Base-by-base conservation (phyloP, 331 rosid genomes). In the Prunus yedoensis region DNA sequence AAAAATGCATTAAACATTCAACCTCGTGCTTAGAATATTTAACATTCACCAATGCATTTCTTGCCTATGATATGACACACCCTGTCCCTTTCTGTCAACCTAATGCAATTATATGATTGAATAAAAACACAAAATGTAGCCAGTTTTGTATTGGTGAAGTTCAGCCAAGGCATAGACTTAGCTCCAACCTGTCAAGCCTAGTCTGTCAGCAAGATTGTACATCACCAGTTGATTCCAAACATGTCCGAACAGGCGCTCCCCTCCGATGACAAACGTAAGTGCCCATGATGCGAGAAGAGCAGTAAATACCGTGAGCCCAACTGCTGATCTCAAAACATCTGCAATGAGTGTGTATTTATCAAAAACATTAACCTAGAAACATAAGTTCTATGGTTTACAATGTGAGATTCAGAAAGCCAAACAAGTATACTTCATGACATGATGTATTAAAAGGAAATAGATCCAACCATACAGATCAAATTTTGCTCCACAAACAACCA, bases 121-220 rank as follows among this genome's bases (percentile, higher is more conserved):
- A 20, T 23, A 14, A 49, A 27, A 27, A 27, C 30, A 49, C 18
- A 10, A 50, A 27, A 1, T 2, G 46, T 47, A 49, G 3, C 14
- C 25, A 49, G 4, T n/a, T 23, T 20, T 3, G 10, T 2, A 9
- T 5, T 3, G 30, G 28, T 16, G 21, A 32, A 52, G 28, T 43
- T 63, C 17, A 21, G 66, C 28, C n/a, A 35, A n/a, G 60, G 17
- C 74, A 57, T 54, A 57, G 35, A 59, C n/a, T 38, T 88, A 91
- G 93, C 91, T 90, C 95, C 98, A 91, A 74, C 87, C 78, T 20
- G 86, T 79, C 86, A 91, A 78, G 50, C 97, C 98, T 23, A 88
- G 32, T 83, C 77, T 90, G 76, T 94, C 98, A 78, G 98, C 97
- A 65, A 94, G 91, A 77, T 91, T 94, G 87, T 91, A 91, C 91